Evolutionary conservation across 116 monocot genomes (phyloP), one percentile per base, ranked within the genome.

Genomic region (Phalaenopsis hybrid): DNA sequence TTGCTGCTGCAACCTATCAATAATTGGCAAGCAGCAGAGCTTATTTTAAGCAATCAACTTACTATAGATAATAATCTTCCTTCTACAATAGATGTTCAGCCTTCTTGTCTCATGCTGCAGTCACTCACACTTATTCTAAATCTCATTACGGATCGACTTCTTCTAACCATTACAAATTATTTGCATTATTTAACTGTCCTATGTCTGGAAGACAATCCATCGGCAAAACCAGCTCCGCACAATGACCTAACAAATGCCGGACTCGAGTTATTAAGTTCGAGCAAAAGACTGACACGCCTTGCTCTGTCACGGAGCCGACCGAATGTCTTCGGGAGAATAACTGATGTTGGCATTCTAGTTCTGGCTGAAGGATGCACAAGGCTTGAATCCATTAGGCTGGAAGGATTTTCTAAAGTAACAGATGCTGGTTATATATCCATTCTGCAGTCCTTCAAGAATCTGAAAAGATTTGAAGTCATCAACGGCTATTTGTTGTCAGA

Each of bases 381-480:
- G n/a, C 90, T 96, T 37, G 86, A 92, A 86, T 87, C 86, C 10
- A 68, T 96, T 48, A 91, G 88, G 85, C 84, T 94, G 74, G 86
- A 82, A 79, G 90, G 96, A n/a, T 96, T 96, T 76, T 90, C 92
- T 31, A 94, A 81, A 84, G 92, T 96, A 75, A 94, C 91, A 13
- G 94, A 96, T 96, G 94, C 94, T 44, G 96, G 94, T 11, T 96
- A 86, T 77, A 83, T 70, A 44, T 88, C 88, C 25, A 70, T 96
- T 83, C 81, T 94, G 43, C 86, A 92, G 61, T 92, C 90, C 43
- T 92, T 90, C 85, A 88, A 69, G 52, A 89, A 84, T 8, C 80
- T 94, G 85, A 91, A 84, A 72, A 87, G 70, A 52, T 78, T 94
- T 81, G 92, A 97, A 82, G 82, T 97, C 59, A 81, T 85, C 15